Evolutionary conservation across 1,139 yeast genomes (phyloP), one percentile per base, ranked within the genome.

Genomic region (Spathaspora sp.): DNA sequence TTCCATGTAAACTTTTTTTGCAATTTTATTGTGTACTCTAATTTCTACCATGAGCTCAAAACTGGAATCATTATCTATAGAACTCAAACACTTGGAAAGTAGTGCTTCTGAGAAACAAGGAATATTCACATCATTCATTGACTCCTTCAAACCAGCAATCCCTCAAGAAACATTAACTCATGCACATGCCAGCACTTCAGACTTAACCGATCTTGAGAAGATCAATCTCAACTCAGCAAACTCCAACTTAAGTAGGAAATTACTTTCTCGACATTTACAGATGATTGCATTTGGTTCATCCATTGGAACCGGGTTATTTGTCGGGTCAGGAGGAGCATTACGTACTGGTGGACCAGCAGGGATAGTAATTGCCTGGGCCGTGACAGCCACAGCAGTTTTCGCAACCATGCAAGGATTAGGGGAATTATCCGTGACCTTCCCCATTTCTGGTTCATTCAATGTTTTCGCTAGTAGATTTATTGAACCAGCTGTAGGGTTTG

Each of bases 221-320:
- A 72, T 72, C 42, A 70, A 70, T 44, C 45, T 63, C 18, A 67
- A 62, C 36, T 60, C 76, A 0, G 72, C 76, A 24, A 68, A 70
- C 50, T 68, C 77, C 27, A 72, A 68, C 42, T 64, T 73, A 42
- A 60, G 68, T 25, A 58, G 75, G 52, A 61, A 60, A 29, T 61
- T 70, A 47, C 68, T 66, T 47, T 53, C 68, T 7, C 55, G 74
- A 50, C 73, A 67, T 45, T 54, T 68, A 44, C 79, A 82, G 56
- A 79, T 85, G 85, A 86, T 89, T 52, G 88, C 95, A 36, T 74
- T 89, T 43, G 96, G 95, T 16, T 88, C 95, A 17, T 86, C 91
- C 53, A 85, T 89, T 47, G 96, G 96, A 4, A 68, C 76, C 1
- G 78, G 78, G 13, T 62, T 72, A 40, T 62, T 65, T 43, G 65